Evolutionary conservation across 2,329 filamentous ascomycete genomes (phyloP), one percentile per base, ranked within the genome.

Genomic region (Periconia digitata): DNA sequence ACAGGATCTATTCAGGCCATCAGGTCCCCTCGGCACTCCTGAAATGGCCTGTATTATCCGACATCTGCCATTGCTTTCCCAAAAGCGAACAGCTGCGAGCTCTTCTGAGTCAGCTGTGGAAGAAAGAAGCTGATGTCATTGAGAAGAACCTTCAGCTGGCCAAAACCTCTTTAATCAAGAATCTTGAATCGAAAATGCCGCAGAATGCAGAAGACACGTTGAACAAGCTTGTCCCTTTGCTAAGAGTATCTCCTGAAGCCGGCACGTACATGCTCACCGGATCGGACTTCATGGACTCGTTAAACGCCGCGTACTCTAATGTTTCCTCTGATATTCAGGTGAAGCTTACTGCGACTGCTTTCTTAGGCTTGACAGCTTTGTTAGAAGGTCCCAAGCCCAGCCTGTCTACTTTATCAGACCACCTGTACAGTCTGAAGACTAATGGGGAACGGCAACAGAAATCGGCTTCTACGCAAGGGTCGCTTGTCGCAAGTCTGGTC

Each of bases 261-360:
- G 81, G 79, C 23, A 70, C 74, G 6, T 77, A 89, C 57, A 85
- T 96, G 60, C 81, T 95, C 58, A 87, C 87, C 0, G 92, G 92
- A 1, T 91, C 88, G 43, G 92, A 96, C 71, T 92, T 94, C 59
- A 72, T 96, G 17, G 92, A 96, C 66, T 84, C 87, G 0, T 77
- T 96, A 12, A 76, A 83, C 32, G 74, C 75, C 42, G 85, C 85
- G 52, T 92, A 86, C 69, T 79, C 76, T 41, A 79, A 85, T 48
- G 84, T 83, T 69, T 82, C 85, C 47, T 79, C 81, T 18, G 56
- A 64, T 16, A 78, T 91, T 37, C 82, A 85, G 49, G 87, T 83
- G 54, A 79, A 81, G 15, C 80, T 95, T 23, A 79, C 92, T 40
- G 84, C 87, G 1, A 86, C 87, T 3, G 76, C 83, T 12, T 96